phyloP scores from a whole-genome alignment of 129 eudicot species.

The Rutidosis leptorrhynchoides region DNA sequence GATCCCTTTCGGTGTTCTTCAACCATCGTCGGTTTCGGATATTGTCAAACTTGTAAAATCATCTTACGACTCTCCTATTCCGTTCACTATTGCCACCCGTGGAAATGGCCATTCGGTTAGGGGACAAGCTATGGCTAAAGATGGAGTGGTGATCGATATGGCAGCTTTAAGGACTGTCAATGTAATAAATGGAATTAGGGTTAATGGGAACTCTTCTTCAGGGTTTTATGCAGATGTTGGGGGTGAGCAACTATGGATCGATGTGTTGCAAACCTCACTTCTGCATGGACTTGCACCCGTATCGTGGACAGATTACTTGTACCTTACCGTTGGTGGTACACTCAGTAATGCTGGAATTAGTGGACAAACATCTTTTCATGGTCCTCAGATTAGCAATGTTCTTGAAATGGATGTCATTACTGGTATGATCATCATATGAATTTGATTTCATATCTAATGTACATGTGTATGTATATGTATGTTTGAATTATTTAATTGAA shows the following conservation, averaged over 20 bases:
- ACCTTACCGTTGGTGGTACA: conserved; percentile 38
- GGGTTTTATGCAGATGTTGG: conserved; percentile 46
- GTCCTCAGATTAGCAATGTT: conserved; percentile 40
- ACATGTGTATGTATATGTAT: background rate
- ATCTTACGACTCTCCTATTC: conserved; percentile 20
- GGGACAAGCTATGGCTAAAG: conserved; percentile 39
- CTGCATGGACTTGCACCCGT: conserved; percentile 39
- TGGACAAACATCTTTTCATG: conserved; percentile 34
- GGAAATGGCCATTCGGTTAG: conserved; percentile 40
- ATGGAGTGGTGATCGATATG: conserved; percentile 42
- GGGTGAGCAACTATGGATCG: conserved; percentile 39
- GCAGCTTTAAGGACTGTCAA: conserved; percentile 14
- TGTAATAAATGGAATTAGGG: conserved; percentile 24
- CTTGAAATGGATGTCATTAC: conserved; percentile 42
- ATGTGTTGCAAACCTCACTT: conserved; percentile 29
- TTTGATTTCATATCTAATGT: background rate
- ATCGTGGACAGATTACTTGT: conserved; percentile 41
- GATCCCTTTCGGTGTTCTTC: conserved; percentile 32
- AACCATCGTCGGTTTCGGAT: conserved; percentile 28
- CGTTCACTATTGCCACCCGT: conserved; percentile 29
- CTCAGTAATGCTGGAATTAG: conserved; percentile 38
- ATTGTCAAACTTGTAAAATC: conserved; percentile 19
- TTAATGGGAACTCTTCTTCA: conserved; percentile 24
- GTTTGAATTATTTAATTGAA: background rate
- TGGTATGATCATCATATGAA: conserved; percentile 12